A percentile compares a stretch with the other conserved stretches of the same genome.
phyloP scores from a whole-genome alignment of 768 basidiomycete genomes.

The Amanita rimosa region DNA sequence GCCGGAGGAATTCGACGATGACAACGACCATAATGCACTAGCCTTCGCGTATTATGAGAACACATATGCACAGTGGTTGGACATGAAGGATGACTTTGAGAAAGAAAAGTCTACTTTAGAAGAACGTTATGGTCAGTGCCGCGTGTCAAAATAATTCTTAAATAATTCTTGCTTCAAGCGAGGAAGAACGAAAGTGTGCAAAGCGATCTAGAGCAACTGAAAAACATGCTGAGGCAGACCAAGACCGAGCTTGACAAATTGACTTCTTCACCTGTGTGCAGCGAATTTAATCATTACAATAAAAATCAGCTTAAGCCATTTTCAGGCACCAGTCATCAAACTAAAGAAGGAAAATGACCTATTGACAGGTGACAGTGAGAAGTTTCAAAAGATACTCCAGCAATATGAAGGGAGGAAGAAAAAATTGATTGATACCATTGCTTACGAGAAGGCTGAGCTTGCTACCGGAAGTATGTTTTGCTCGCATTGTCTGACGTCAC shows the following conservation, averaged over 20 bases:
- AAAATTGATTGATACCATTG: constrained; percentile 55
- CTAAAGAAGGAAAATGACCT: constrained; percentile 51
- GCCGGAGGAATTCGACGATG: constrained; percentile 69
- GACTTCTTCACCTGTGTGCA: constrained; percentile 45
- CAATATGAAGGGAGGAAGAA: constrained; percentile 62
- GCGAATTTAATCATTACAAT: constrained; percentile 1
- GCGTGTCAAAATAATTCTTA: not conserved
- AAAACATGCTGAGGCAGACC: constrained; percentile 30
- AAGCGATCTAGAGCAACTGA: constrained; percentile 49
- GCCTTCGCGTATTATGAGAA: constrained; percentile 66
- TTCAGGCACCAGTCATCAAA: constrained; percentile 51
- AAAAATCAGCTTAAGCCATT: constrained; percentile 1
- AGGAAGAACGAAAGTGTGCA: constrained; percentile 64
- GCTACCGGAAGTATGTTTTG: constrained; percentile 32
- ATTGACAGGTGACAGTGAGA: constrained; percentile 63
- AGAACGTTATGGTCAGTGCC: constrained; percentile 57
- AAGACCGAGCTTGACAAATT: constrained; percentile 47
- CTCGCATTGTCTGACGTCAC: not conserved
- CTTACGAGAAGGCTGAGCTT: constrained; percentile 56
- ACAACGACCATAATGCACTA: constrained; percentile 62
- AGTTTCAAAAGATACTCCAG: constrained; percentile 65
- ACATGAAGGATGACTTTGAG: constrained; percentile 53
- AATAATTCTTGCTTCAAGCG: constrained; percentile 25
- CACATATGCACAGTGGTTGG: constrained; percentile 59
- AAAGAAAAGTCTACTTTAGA: constrained; percentile 65